Evolutionary conservation across 2,329 filamentous ascomycete species (phyloP).

Genomic region (Botrytis tulipae): DNA sequence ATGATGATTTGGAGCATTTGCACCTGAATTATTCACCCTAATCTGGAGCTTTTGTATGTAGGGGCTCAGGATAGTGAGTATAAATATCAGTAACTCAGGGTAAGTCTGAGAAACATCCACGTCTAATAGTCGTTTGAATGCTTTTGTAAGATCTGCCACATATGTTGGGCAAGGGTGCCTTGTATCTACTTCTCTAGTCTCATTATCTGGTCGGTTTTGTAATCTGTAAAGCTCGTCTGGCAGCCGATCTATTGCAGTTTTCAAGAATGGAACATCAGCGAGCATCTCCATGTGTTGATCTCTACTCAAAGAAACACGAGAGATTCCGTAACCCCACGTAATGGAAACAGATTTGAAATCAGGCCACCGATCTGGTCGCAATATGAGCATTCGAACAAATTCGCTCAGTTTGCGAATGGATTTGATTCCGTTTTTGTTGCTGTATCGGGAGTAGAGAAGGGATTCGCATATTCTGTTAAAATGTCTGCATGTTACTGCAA

Average conservation of each 20-base stretch:
- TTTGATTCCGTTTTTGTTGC: background rate
- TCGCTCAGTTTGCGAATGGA: background rate
- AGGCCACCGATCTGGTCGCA: background rate
- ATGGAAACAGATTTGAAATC: background rate
- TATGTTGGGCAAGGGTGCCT: background rate
- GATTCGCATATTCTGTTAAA: background rate
- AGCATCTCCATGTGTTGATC: background rate
- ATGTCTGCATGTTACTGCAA: background rate
- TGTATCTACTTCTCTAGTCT: background rate
- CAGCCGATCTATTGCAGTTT: background rate
- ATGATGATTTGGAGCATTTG: accelerated
- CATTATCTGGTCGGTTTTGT: too few species aligned
- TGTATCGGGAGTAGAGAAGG: background rate
- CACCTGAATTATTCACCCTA: too few species aligned
- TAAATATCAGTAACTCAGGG: background rate
- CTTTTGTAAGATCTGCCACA: background rate
- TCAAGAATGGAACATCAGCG: background rate
- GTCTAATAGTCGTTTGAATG: background rate
- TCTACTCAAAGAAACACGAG: background rate
- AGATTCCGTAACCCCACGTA: background rate
- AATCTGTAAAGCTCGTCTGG: background rate
- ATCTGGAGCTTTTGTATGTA: background rate
- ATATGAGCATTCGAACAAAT: background rate
- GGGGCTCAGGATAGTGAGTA: background rate
- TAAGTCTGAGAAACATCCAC: background rate